Evolutionary conservation across 2,329 filamentous ascomycete genomes (phyloP), one percentile per base, ranked within the genome.

Genomic region (Tolypocladium nubicola): DNA sequence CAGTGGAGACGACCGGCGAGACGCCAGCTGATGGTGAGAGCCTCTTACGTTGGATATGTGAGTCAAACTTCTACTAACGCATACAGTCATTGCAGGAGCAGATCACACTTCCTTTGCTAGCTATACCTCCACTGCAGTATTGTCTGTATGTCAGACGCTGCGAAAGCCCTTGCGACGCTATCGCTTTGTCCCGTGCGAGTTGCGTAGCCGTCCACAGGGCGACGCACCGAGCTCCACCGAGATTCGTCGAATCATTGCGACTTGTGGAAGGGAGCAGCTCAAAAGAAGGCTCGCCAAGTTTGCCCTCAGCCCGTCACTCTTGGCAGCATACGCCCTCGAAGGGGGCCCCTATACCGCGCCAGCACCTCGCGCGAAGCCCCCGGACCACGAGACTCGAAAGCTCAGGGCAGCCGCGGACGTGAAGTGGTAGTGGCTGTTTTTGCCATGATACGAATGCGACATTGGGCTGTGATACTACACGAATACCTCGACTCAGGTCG

Each of bases 171-270:
- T 56, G 26, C 63, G 63, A 1, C 60, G 43, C 11, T 50, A 66
- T 16, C 59, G 60, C 10, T 67, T 66, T 33, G n/a, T 66, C 0
- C 61, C 62, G 1, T 58, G 43, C 14, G 21, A 59, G 21, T 13
- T 52, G 0, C 14, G 16, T 49, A 39, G 8, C 11, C 59, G 1
- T 2, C 21, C 1, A 8, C 4, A 23, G 41, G 5, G 5, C n/a
- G 45, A 59, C 6, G 54, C 63, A 1, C 65, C 64, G 0, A 67
- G 65, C 13, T 67, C 64, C 7, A 67, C 63, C 1, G 58, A 61
- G 52, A 63, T 67, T 37, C 62, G 66, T 3, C 19, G 58, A 0
- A 59, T 63, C 37, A 61, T 67, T 10, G 56, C 57, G 2, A 55
- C n/a, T 13, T 39, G 10, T n/a, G n/a, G 16, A 23, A 47, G 37